phyloP scores from a whole-genome alignment of 345 rosid species.

The Eucalyptus tenuipes region DNA sequence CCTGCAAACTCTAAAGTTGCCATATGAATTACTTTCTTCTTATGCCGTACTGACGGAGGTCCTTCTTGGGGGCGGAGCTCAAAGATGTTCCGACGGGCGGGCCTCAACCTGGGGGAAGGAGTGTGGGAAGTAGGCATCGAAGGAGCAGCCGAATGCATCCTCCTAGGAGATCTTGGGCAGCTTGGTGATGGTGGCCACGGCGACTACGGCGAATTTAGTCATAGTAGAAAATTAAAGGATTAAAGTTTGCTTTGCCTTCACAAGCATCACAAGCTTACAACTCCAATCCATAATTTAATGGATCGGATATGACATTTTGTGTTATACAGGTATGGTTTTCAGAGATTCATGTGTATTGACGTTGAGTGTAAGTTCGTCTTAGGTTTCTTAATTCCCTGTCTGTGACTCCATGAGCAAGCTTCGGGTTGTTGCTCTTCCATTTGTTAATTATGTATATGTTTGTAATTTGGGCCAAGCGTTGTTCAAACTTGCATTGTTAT shows the following conservation, averaged over 20 bases:
- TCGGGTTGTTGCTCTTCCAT: not conserved
- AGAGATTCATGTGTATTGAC: not conserved
- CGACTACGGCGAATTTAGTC: accelerated
- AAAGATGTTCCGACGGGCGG: accelerated
- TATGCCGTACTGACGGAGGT: too few species aligned
- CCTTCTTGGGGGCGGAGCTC: not conserved
- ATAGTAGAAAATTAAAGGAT: not conserved
- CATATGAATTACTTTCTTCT: too few species aligned
- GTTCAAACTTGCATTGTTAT: not conserved
- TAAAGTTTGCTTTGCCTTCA: not conserved
- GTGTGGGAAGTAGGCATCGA: not conserved
- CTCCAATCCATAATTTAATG: not conserved
- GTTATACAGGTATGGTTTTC: not conserved
- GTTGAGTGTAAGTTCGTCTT: accelerated
- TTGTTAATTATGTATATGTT: not conserved
- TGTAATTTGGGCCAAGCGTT: not conserved
- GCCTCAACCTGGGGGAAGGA: accelerated
- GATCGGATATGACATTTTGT: not conserved
- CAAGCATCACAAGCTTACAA: not conserved
- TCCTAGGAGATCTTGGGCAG: not conserved
- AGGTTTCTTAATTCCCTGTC: too few species aligned
- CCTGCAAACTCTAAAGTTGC: too few species aligned
- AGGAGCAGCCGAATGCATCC: not conserved
- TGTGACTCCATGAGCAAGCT: not conserved
- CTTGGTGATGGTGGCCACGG: not conserved